These are phyloP conservation scores for Pseudozyma tsukubaensis DNA, from an alignment of 1,284 basidiomycete species.

Conservation along the genomic window DNA sequence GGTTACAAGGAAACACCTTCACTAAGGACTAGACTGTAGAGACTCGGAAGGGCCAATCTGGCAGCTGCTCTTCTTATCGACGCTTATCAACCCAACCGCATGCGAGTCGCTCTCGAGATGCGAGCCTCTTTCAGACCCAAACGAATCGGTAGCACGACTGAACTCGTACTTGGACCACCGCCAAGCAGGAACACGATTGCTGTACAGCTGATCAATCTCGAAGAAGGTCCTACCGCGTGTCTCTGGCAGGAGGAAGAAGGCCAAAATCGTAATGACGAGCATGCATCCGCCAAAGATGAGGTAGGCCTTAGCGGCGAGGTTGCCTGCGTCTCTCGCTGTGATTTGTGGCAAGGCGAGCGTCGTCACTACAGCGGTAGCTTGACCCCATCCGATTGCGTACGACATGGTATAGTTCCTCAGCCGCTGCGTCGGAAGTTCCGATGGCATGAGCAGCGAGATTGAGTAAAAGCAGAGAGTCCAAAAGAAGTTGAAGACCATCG, in stretches of 20 bases:
- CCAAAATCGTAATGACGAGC: conserved; percentile 46
- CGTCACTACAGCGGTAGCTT: conserved; percentile 57
- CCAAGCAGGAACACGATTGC: conserved; percentile 42
- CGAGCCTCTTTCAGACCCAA: conserved; percentile 5
- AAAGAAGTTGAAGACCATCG: conserved; percentile 59
- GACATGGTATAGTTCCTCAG: conserved; percentile 59
- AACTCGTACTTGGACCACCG: conserved; percentile 52
- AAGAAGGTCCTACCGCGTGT: conserved; percentile 51
- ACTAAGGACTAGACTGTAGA: conserved; percentile 3
- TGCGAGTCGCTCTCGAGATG: conserved; percentile 22
- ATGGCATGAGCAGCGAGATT: conserved; percentile 57
- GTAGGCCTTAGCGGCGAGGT: conserved; percentile 58
- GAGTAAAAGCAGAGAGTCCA: conserved; percentile 62
- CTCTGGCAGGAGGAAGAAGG: conserved; percentile 55
- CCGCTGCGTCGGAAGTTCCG: conserved; percentile 56
- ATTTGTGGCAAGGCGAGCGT: conserved; percentile 56
- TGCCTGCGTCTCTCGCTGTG: conserved; percentile 52
- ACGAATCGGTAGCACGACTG: conserved; percentile 2
- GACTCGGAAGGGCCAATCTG: conserved; percentile 16
- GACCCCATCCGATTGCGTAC: conserved; percentile 59
- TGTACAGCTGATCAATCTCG: conserved; percentile 63
- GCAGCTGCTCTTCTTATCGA: conserved; percentile 37
- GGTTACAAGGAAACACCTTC: conserved; percentile 2
- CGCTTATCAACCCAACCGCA: conserved; percentile 29
- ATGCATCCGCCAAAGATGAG: conserved; percentile 60